Conservation (phyloP, 768 basidiomycete species). For the Podaxis sp. region DNA sequence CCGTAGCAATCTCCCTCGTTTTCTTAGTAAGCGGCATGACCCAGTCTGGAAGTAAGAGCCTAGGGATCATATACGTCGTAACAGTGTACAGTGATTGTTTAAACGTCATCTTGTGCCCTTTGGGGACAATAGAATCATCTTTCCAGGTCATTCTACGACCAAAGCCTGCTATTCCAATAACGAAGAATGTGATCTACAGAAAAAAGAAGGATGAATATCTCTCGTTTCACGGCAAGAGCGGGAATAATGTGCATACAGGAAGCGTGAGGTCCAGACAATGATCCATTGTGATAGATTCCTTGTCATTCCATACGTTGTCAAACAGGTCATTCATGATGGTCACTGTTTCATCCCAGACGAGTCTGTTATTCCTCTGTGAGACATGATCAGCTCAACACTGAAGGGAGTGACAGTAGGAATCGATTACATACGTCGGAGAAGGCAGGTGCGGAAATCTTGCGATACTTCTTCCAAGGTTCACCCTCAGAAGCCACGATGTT, state of each 20-base stretch:
- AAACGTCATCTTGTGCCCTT: slow-evolving; percentile 44
- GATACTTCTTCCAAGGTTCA: slow-evolving; percentile 65
- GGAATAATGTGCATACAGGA: slow-evolving; percentile 32
- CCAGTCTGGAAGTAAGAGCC: slow-evolving; percentile 36
- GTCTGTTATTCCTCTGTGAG: slow-evolving; percentile 38
- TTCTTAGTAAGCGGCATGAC: slow-evolving; percentile 31
- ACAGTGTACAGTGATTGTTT: slow-evolving; percentile 41
- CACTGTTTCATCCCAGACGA: slow-evolving; percentile 49
- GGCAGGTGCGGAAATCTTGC: slow-evolving; percentile 60
- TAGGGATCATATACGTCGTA: slow-evolving; percentile 29
- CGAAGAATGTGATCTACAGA: slow-evolving; percentile 46
- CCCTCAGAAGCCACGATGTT: slow-evolving; percentile 68
- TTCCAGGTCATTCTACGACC: slow-evolving; percentile 46
- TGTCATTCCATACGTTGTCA: slow-evolving; percentile 43
- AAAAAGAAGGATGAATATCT: background rate
- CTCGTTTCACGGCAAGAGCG: slow-evolving; percentile 5
- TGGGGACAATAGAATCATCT: slow-evolving; percentile 32
- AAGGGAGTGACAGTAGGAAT: background rate
- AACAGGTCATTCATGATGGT: slow-evolving; percentile 40
- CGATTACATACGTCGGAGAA: slow-evolving; percentile 53
- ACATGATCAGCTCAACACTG: background rate
- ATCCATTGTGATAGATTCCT: slow-evolving; percentile 36
- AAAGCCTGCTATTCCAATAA: slow-evolving; percentile 47
- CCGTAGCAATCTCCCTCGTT: slow-evolving; percentile 31
- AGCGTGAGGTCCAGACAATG: slow-evolving; percentile 50